Conservation (phyloP, 352 stramenopile species). For the Phytophthora macrochlamydospora region DNA sequence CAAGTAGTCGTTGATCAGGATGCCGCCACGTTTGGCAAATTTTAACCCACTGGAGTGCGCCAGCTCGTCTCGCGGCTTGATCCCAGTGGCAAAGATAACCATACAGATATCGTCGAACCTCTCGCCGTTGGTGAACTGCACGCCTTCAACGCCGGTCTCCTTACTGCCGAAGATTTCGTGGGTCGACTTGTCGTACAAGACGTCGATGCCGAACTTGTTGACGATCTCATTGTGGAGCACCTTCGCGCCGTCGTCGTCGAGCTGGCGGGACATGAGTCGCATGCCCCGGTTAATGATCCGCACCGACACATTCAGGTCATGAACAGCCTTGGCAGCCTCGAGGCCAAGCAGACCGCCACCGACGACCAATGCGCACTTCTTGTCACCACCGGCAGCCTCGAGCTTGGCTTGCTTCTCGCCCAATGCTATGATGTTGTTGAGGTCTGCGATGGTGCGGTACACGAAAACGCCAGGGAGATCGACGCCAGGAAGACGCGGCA, state of each 20-base stretch:
- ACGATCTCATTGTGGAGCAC: conserved; percentile 92
- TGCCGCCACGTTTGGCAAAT: conserved; percentile 83
- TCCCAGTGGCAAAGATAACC: conserved; percentile 91
- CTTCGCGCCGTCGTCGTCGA: conserved; percentile 90
- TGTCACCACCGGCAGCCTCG: conserved; percentile 27
- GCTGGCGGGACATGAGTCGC: conserved; percentile 93
- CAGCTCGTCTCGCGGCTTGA: conserved; percentile 92
- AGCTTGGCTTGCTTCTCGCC: conserved; percentile 56
- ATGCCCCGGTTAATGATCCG: conserved; percentile 93
- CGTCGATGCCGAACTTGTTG: conserved; percentile 77
- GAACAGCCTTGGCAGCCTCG: conserved; percentile 89
- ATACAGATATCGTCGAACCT: conserved; percentile 88
- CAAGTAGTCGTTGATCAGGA: conserved; percentile 90
- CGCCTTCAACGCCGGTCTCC: conserved; percentile 60
- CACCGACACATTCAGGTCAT: conserved; percentile 88
- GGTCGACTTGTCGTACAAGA: conserved; percentile 90
- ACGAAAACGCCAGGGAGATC: conserved; percentile 91
- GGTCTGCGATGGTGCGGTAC: conserved; percentile 93
- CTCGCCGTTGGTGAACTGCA: conserved; percentile 87
- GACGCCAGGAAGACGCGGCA: conserved; percentile 84
- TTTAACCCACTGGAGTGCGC: conserved; percentile 64
- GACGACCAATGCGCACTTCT: conserved; percentile 54
- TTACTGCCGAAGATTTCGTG: conserved; percentile 51
- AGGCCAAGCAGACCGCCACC: conserved; percentile 88
- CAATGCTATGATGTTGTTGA: conserved; percentile 88